Evolutionary conservation across 106 monocot species (phyloP).

Genomic region (Phalaenopsis equestris): DNA sequence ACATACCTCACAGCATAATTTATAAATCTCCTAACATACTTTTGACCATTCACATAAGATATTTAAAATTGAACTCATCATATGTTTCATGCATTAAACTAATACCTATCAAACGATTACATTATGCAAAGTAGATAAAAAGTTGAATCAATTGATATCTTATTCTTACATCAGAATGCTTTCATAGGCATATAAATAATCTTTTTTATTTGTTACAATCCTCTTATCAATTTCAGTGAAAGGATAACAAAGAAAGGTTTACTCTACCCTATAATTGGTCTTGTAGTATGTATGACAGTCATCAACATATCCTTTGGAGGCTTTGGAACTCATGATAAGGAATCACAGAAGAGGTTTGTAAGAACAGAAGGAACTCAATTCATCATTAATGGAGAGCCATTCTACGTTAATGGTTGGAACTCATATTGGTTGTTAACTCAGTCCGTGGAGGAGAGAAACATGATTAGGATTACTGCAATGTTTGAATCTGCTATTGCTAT

Average conservation of each 20-base stretch:
- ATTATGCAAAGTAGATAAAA: too few species aligned
- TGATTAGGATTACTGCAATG: not conserved
- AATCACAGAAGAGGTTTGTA: not conserved
- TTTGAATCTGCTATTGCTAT: constrained; percentile 1
- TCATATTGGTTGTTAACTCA: constrained; percentile 14
- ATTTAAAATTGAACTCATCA: too few species aligned
- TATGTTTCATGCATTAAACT: too few species aligned
- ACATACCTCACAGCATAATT: too few species aligned
- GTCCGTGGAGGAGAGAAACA: not conserved
- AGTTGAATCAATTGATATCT: too few species aligned
- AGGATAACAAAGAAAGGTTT: not conserved
- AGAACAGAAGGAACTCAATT: constrained; percentile 9
- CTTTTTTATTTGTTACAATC: not conserved
- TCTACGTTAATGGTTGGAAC: constrained; percentile 19
- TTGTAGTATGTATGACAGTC: not conserved
- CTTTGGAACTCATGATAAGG: not conserved
- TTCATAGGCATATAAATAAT: too few species aligned
- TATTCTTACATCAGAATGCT: too few species aligned
- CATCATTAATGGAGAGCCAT: constrained; percentile 7
- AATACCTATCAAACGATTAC: too few species aligned
- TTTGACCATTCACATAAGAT: too few species aligned
- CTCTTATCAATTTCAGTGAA: not conserved
- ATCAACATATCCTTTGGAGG: not conserved
- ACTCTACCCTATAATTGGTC: not conserved
- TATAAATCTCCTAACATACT: too few species aligned